Evolutionary conservation across 768 basidiomycete species (phyloP).

Genomic region (Kwoniella shandongensis): DNA sequence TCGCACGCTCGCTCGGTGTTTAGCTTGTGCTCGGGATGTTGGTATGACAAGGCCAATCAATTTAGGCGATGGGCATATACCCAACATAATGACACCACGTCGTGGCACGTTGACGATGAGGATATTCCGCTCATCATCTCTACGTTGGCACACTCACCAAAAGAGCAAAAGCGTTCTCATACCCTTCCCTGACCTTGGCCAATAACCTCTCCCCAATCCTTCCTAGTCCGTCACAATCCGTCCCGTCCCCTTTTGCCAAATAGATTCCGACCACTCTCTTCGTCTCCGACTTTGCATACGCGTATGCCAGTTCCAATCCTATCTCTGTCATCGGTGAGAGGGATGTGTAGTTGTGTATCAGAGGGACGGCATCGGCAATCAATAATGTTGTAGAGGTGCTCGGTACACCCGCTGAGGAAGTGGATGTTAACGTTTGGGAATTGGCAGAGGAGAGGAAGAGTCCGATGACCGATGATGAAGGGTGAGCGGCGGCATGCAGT

Average conservation of each 20-base stretch:
- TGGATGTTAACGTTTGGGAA: constrained; percentile 5
- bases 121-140: too few relatives aligned
- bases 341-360: constrained; percentile 31
- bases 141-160: constrained; percentile 32
- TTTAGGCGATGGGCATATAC: too few relatives aligned
- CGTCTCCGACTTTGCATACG: constrained; percentile 18
- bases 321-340: constrained; percentile 33
- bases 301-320: constrained; percentile 24
- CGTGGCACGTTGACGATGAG: too few relatives aligned
- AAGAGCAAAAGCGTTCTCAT: constrained; percentile 23
- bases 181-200: constrained; percentile 13
- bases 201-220: constrained; percentile 17
- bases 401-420: neutral
- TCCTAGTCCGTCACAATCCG: neutral
- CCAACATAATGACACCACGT: too few relatives aligned
- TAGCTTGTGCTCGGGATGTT: too few relatives aligned
- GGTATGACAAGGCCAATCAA: too few relatives aligned
- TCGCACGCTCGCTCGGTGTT: too few relatives aligned
- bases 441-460: constrained; percentile 27
- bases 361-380: constrained; percentile 25
- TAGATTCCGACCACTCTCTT: constrained; percentile 36
- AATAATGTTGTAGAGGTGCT: neutral
- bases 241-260: constrained; percentile 11
- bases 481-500: constrained; percentile 36
- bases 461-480: constrained; percentile 34